Evolutionary conservation across 2,329 filamentous ascomycete species (phyloP), one percentile per base, ranked within the genome.

Genomic region (Lithohypha guttulata): DNA sequence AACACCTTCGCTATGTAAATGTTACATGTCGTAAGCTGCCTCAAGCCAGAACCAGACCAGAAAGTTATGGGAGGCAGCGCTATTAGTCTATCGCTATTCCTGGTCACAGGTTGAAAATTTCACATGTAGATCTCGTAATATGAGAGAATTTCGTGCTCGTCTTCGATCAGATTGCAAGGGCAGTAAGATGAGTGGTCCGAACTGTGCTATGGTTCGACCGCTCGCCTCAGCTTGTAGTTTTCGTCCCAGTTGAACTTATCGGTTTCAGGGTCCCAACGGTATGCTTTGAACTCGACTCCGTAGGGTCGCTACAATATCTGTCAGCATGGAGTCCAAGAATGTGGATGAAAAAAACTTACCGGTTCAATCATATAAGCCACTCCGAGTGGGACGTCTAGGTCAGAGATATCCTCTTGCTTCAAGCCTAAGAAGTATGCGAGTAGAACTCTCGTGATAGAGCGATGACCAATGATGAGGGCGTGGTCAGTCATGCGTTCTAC

Each of bases 401-500:
- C 85, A 9, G 91, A 89, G 45, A 98, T 93, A 54, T 94, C 83
- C 47, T 94, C 80, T 23, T 87, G 73, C 34, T 83, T 86, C 38
- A 96, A 69, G 43, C 93, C 87, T 67, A 91, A 86, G 63, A 98
- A 98, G 62, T 98, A 98, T 1, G 89, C 87, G 61, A 98, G 79
- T 44, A 98, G 68, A 4, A 98, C 89, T 21, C 91, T 78, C 41
- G 85, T 89, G 26, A 96, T 81, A 3, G 85, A 93, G 21, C 91
- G 84, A 59, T 96, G 91, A 22, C 84, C 86, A 51, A 96, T 82
- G 51, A 98, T 79, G 44, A 96, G 69, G 39, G 93, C 79, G 60
- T 96, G 89, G 54, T 98, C 91, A 20, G 85, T 93, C 70, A 94
- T 96, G 44, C 91, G 81, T 68, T 98, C 91, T 44, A 95, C 80